phyloP scores from a whole-genome alignment of 1,284 basidiomycete species.

The Cryptococcus floricola region DNA sequence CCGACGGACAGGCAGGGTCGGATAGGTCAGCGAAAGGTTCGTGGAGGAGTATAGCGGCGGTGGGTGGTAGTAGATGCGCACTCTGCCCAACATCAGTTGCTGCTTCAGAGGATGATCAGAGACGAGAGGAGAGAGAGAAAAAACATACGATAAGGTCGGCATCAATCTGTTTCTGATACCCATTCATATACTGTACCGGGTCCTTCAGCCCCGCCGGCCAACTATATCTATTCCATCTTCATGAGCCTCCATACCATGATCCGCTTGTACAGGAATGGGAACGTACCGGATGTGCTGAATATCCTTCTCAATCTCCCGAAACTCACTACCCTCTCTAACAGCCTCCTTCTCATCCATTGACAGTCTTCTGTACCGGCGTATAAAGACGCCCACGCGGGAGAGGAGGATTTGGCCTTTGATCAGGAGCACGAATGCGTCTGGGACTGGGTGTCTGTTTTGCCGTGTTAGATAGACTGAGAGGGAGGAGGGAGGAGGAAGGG shows the following conservation, averaged over 20 bases:
- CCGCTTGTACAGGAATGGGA: not conserved
- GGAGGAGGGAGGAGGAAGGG: not conserved
- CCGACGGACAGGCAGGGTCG: conserved; percentile 24
- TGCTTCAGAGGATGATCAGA: not conserved
- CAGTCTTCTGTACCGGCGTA: conserved; percentile 14
- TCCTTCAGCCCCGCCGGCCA: conserved; percentile 35
- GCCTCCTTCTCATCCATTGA: conserved; percentile 6
- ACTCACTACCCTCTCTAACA: conserved; percentile 16
- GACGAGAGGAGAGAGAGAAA: not conserved
- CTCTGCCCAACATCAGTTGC: conserved; percentile 11
- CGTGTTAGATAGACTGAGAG: conserved; percentile 2
- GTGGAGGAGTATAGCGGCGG: conserved; percentile 38
- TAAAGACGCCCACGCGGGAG: conserved; percentile 27
- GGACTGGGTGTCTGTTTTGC: conserved; percentile 30
- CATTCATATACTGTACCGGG: conserved; percentile 26
- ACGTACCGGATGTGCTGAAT: conserved; percentile 24
- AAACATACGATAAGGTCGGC: conserved; percentile 31
- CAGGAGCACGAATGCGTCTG: conserved; percentile 32
- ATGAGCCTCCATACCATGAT: not conserved
- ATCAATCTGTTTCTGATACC: conserved; percentile 29
- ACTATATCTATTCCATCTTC: conserved; percentile 13
- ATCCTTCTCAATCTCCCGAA: conserved; percentile 27
- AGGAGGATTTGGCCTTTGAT: conserved; percentile 34
- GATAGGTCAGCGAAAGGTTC: conserved; percentile 37
- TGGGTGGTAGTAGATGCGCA: conserved; percentile 29